Conservation (phyloP, 129 eudicot species). For the Chrysanthemum makinoi region DNA sequence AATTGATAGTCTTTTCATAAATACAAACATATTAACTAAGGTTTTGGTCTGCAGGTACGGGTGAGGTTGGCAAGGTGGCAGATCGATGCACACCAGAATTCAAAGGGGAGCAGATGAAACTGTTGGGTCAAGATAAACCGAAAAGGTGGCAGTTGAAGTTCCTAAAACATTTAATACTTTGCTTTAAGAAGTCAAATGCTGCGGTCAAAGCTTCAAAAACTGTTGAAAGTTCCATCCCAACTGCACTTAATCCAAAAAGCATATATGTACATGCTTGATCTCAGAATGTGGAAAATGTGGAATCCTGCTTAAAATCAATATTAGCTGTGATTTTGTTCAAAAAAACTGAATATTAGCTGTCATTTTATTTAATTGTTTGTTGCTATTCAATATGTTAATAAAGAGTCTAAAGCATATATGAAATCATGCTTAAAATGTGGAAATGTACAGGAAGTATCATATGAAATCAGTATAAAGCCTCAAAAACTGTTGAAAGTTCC, state of each 20-base stretch:
- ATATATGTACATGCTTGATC: constrained; percentile 27
- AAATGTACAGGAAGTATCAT: too few species aligned
- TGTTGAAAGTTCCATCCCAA: constrained; percentile 10
- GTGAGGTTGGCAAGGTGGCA: constrained; percentile 95
- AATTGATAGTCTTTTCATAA: background rate
- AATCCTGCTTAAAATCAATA: too few species aligned
- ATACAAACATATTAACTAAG: too few species aligned
- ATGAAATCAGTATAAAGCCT: too few species aligned
- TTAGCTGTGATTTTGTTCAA: too few species aligned
- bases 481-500: too few species aligned
- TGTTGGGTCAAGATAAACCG: constrained; percentile 72
- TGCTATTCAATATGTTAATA: too few species aligned
- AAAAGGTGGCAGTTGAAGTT: constrained; percentile 65
- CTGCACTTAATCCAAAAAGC: constrained; percentile 19
- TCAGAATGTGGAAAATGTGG: background rate
- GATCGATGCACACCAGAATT: constrained; percentile 76
- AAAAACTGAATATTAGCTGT: too few species aligned
- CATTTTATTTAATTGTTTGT: too few species aligned
- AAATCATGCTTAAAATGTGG: too few species aligned
- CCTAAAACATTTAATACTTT: constrained; percentile 44
- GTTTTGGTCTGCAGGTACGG: constrained; percentile 50
- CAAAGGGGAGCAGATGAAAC: constrained; percentile 86
- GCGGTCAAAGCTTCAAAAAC: constrained; percentile 45
- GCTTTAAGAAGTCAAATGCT: constrained; percentile 35
- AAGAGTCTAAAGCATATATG: too few species aligned